phyloP scores from a whole-genome alignment of 1,139 yeast genomes.

The Debaryomycetaceae sp. region DNA sequence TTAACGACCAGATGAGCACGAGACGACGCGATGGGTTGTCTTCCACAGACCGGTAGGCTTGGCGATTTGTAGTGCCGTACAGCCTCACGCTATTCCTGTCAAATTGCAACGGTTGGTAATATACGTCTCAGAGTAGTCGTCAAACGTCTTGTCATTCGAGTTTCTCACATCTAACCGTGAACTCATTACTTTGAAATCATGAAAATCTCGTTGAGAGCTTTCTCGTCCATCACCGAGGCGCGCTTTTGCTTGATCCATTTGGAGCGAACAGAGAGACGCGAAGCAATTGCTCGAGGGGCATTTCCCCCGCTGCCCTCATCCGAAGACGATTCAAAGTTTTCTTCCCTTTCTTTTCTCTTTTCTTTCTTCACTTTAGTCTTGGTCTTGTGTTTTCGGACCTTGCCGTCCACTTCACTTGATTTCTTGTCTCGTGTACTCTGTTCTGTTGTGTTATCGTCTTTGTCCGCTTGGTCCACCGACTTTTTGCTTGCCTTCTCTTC shows the following conservation, averaged over 20 bases:
- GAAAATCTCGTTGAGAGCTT: constrained; percentile 83
- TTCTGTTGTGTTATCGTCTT: constrained; percentile 9
- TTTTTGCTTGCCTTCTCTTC: constrained; percentile 19
- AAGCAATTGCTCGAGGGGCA: constrained; percentile 23
- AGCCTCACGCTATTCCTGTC: too few species aligned
- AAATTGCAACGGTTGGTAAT: too few species aligned
- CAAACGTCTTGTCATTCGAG: too few species aligned
- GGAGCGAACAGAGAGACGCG: constrained; percentile 71
- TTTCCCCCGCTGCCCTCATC: constrained; percentile 6
- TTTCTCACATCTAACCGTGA: too few species aligned
- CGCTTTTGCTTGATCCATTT: constrained; percentile 81
- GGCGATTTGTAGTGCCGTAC: too few species aligned
- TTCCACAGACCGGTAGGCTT: too few species aligned
- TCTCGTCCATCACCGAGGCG: constrained; percentile 82
- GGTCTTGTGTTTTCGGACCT: constrained; percentile 10
- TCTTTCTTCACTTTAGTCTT: constrained; percentile 11
- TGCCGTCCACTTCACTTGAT: too few species aligned
- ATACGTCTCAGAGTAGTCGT: too few species aligned
- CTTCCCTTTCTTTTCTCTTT: constrained; percentile 9
- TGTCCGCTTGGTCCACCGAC: constrained; percentile 11
- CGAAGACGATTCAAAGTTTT: constrained; percentile 6
- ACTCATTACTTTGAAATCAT: constrained; percentile 50
- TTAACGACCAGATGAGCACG: too few species aligned
- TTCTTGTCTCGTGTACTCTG: constrained; percentile 8
- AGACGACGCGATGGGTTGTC: too few species aligned